Evolutionary conservation across 2,329 filamentous ascomycete genomes (phyloP), one percentile per base, ranked within the genome.

Genomic region (Rachicladosporium sp.): DNA sequence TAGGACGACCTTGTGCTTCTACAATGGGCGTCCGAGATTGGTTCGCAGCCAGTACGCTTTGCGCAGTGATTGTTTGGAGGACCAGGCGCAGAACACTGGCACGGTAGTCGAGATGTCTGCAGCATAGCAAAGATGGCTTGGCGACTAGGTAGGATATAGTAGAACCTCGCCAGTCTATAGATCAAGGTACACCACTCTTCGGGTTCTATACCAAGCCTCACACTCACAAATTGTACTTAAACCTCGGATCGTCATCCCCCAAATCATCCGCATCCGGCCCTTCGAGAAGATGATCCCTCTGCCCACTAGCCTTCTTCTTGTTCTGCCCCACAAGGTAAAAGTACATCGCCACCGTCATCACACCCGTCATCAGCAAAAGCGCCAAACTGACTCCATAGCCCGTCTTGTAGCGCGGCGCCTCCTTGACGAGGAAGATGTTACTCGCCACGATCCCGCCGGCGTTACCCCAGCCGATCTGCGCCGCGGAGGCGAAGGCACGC

Each of bases 401-500:
- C 0, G 67, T 68, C 29, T 48, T 57, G 46, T 71, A 76, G 23
- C 53, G 52, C 0, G 72, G 72, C 36, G 58, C 60, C 50, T 76
- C 67, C 1, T 53, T 50, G 3, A 57, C 49, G 29, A 50, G 46
- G 23, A 69, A 76, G 39, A 74, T 65, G 46, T 74, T 73, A 21
- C 60, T 64, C 0, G 67, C 67, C 9, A 74, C 58, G 36, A 73
- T 66, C 3, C 70, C 70, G 0, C 62, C 66, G 8, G 64, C 44
- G 50, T 74, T 74, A 10, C 71, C 71, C 4, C 72, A 60, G 43
- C 66, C 47, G 47, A 71, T 64, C 60, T 68, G 68, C 44, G 74
- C 62, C 10, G 71, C 72, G 12, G 70, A 63, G 23, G 23, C 23
- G 7, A 27, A 27, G 23, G 65, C 62, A 15, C 71, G 65, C 57